A percentile compares a stretch with the other conserved stretches of the same genome.
Evolutionary conservation across 495 filamentous ascomycete species (phyloP).

Genomic region (Alectoria sarmentosa): DNA sequence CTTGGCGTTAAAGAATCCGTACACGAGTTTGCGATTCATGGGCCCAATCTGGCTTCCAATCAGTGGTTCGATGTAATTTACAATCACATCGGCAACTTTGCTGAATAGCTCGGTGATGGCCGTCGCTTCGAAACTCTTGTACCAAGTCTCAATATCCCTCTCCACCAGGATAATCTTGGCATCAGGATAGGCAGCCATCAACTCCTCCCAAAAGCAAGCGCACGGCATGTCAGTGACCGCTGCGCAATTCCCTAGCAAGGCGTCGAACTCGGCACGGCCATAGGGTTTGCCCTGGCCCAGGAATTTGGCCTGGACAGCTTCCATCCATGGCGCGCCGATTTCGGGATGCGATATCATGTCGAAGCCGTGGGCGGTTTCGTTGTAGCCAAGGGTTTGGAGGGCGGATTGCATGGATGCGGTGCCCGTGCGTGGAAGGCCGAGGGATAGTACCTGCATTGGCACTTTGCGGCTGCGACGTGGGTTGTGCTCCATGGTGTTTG

Average conservation of each 20-base stretch:
- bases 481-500: background rate
- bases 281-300: background rate
- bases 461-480: background rate
- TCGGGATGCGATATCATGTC: background rate
- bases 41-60: background rate
- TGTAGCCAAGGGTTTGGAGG: background rate
- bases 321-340: background rate
- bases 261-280: background rate
- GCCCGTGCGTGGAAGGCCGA: background rate
- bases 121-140: conserved; percentile 13
- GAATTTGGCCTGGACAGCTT: background rate
- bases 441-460: background rate
- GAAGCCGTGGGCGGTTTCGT: background rate
- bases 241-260: background rate
- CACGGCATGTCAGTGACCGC: background rate
- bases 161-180: conserved; percentile 49
- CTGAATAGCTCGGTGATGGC: background rate
- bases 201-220: conserved; percentile 39
- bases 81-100: background rate
- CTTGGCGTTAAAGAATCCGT: background rate
- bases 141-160: conserved; percentile 42
- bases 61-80: background rate
- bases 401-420: background rate
- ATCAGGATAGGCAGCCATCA: conserved; percentile 50
- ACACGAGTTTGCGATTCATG: background rate